Base-by-base conservation (phyloP, 805 yeast genomes). In the Scheffersomyces lignosus region DNA sequence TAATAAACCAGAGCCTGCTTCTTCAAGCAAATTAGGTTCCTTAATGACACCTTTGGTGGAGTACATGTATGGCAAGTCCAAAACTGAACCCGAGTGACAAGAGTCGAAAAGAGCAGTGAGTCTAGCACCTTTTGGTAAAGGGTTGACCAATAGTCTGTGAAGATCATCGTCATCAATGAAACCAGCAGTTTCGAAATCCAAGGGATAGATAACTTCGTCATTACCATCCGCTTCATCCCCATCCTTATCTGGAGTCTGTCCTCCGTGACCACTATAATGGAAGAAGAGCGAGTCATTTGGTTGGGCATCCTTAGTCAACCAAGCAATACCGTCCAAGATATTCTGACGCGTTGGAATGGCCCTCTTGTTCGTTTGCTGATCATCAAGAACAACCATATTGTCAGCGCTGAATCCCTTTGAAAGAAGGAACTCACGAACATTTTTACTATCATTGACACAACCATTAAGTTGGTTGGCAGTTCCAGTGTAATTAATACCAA, bases 231-330 rank as follows among this genome's bases (percentile, higher is more conserved):
- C 86, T 51, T 84, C 91, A 52, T 84, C 93, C 16, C 88, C 88
- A 50, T 80, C 78, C 23, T 64, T 53, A 56, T 87, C 95, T 31
- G 67, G 61, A 4, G 80, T 77, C 52, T 80, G 84, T 2, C 93
- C 88, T 20, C 96, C 96, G 54, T 87, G 96, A 5, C 96, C 93
- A 0, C 93, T 83, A 55, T 82, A 87, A 57, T 87, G 95, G 71
- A 87, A 78, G 49, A 87, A 81, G 33, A 87, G 60, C 6, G 88
- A 77, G 61, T 87, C 95, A 48, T 87, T 85, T 12, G 93, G 82
- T 47, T 64, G 68, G 0, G 95, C 93, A 43, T 71, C 83, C 15
- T 66, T 66, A 15, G 83, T 90, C 15, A 87, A 71, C 96, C 96
- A 87, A 38, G 75, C 80, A 85, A 85, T 83, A 3, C 89, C 96